These are phyloP conservation scores for Leishmania lainsoni DNA, from an alignment of 208 protist species.

Conservation along the genomic window DNA sequence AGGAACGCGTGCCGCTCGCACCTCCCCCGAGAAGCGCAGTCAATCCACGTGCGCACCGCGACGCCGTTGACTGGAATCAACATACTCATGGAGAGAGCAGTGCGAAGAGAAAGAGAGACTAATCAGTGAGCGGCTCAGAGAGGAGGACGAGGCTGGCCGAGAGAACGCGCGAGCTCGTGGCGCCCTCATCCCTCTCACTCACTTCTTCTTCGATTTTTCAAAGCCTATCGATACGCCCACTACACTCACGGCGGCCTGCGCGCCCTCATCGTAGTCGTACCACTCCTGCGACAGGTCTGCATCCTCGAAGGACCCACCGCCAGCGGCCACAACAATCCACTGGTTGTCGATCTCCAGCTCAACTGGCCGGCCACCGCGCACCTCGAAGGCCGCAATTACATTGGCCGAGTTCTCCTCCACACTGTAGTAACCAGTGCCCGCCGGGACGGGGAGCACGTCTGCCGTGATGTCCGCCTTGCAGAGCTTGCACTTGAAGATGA, in stretches of 20 bases:
- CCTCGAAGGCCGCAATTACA: constrained; percentile 49
- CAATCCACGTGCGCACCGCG: neutral
- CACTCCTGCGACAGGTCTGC: constrained; percentile 71
- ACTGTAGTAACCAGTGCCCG: constrained; percentile 17
- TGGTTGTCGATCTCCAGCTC: constrained; percentile 65
- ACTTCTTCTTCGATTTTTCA: constrained; percentile 45
- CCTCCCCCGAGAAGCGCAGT: neutral
- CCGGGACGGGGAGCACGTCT: constrained; percentile 32
- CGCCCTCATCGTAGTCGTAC: constrained; percentile 74
- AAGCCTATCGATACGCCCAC: constrained; percentile 44
- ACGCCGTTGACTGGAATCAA: neutral
- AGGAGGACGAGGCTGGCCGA: neutral
- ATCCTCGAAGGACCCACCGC: constrained; percentile 42
- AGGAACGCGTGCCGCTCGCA: neutral
- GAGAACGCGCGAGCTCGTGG: neutral
- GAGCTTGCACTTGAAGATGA: constrained; percentile 54
- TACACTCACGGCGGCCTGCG: constrained; percentile 37
- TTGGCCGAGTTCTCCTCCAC: constrained; percentile 15
- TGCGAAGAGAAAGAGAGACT: neutral
- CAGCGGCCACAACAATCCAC: constrained; percentile 47
- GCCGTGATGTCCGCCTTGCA: constrained; percentile 54
- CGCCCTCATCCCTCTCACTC: neutral
- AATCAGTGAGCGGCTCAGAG: no score
- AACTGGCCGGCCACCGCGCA: constrained; percentile 66
- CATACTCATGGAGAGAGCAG: neutral